phyloP scores from a whole-genome alignment of 768 basidiomycete genomes.

The Crassisporium funariophilum region DNA sequence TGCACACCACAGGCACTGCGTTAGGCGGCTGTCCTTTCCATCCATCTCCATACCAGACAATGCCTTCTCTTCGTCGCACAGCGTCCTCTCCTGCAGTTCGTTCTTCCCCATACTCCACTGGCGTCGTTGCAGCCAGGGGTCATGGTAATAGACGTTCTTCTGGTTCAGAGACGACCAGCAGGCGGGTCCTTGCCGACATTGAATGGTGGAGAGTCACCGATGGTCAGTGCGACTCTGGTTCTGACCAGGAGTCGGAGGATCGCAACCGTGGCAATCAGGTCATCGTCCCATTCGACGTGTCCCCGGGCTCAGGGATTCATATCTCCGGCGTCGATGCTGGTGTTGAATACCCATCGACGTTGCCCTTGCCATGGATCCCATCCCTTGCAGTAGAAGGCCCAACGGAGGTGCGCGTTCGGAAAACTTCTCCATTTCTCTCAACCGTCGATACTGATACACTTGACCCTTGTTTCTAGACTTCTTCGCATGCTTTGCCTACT shows the following conservation, averaged over 20 bases:
- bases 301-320: slow-evolving; percentile 27
- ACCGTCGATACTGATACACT: slow-evolving; percentile 14
- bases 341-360: slow-evolving; percentile 39
- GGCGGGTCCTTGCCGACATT: slow-evolving; percentile 82
- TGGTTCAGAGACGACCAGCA: slow-evolving; percentile 61
- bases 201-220: slow-evolving; percentile 86
- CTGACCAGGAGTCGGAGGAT: slow-evolving; percentile 46
- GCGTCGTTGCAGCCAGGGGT: slow-evolving; percentile 33
- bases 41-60: slow-evolving; percentile 26
- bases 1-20: slow-evolving; percentile 44
- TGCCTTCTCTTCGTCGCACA: slow-evolving; percentile 83
- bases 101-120: slow-evolving; percentile 63
- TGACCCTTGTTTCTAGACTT: slow-evolving; percentile 25
- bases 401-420: slow-evolving; percentile 38
- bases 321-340: slow-evolving; percentile 39
- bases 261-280: slow-evolving; percentile 40
- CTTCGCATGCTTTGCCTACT: slow-evolving; percentile 35
- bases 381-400: slow-evolving; percentile 27
- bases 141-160: slow-evolving; percentile 63
- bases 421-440: slow-evolving; percentile 10
- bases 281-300: slow-evolving; percentile 24
- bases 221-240: slow-evolving; percentile 58
- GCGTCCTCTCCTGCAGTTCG: slow-evolving; percentile 71
- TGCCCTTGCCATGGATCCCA: slow-evolving; percentile 35
- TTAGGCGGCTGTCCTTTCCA: slow-evolving; percentile 46